These are phyloP conservation scores for Phialocephala sp. DNA, from an alignment of 2,329 filamentous ascomycete genomes.

Conservation along the genomic window DNA sequence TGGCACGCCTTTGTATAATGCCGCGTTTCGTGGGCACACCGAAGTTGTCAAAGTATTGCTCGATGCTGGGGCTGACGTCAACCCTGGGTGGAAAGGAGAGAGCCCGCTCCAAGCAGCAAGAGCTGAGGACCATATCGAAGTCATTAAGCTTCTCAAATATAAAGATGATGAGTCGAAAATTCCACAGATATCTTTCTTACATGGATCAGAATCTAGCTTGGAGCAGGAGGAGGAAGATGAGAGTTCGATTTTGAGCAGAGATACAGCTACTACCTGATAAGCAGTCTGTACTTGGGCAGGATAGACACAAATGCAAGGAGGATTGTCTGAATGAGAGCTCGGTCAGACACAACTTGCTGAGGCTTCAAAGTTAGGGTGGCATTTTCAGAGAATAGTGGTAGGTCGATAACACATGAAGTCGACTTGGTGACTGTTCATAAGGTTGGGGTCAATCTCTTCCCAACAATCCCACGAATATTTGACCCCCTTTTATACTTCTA, in stretches of 20 bases:
- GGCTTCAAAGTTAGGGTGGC: background rate
- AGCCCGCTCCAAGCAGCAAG: conserved; percentile 15
- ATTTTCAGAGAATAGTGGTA: background rate
- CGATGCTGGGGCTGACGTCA: conserved; percentile 66
- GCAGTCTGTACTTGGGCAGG: background rate
- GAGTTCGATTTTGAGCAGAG: background rate
- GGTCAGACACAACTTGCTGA: background rate
- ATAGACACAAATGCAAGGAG: no score
- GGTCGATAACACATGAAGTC: background rate
- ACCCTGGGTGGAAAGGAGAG: conserved; percentile 40
- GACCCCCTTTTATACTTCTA: background rate
- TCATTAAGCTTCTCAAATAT: conserved; percentile 12
- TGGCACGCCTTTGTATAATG: conserved; percentile 18
- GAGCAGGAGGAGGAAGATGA: background rate
- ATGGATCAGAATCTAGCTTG: conserved; percentile 1
- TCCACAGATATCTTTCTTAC: background rate
- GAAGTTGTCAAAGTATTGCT: conserved; percentile 62
- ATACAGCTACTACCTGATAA: background rate
- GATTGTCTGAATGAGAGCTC: no score
- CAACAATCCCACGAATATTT: no score
- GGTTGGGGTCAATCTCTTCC: no score
- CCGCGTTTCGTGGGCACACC: conserved; percentile 12
- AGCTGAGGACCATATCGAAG: conserved; percentile 11
- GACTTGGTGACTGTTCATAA: no score
- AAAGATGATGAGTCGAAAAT: background rate